Conservation (phyloP, 164 flowering plant species). For the Stephania yunnanensis region DNA sequence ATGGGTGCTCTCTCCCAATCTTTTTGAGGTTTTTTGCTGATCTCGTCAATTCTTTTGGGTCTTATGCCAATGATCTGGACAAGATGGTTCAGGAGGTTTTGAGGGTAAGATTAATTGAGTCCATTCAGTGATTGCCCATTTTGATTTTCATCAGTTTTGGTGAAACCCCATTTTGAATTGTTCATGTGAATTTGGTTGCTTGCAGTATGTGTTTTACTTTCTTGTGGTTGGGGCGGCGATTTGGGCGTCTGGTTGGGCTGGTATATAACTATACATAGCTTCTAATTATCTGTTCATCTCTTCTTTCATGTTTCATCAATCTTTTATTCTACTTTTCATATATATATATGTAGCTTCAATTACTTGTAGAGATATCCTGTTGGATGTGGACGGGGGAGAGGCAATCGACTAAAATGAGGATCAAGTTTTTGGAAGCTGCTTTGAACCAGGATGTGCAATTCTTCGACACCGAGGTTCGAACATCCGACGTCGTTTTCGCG, state of each 20-base stretch:
- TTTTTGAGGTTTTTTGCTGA: slow-evolving; percentile 98
- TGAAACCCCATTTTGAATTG: slow-evolving; percentile 8
- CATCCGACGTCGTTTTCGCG: slow-evolving; percentile 88
- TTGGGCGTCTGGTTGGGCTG: slow-evolving; percentile 99
- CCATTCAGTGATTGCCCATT: background rate
- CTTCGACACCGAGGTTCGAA: slow-evolving; percentile 87
- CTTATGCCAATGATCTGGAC: slow-evolving; percentile 68
- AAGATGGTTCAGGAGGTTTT: slow-evolving; percentile 91
- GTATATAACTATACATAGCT: slow-evolving; percentile 24
- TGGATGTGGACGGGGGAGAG: slow-evolving; percentile 99
- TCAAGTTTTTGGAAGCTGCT: slow-evolving; percentile 85
- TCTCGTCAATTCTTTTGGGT: slow-evolving; percentile 95
- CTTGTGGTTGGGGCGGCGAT: slow-evolving; percentile 95
- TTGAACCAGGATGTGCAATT: slow-evolving; percentile 86
- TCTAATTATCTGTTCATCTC: background rate
- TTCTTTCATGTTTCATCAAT: background rate
- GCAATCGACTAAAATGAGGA: slow-evolving; percentile 92
- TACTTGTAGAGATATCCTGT: slow-evolving; percentile 81
- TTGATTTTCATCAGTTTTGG: background rate
- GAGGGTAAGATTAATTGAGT: slow-evolving; percentile 42
- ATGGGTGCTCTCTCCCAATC: slow-evolving; percentile 85
- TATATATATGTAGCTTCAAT: slow-evolving; percentile 8
- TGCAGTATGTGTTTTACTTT: slow-evolving; percentile 93
- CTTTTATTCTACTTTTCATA: background rate
- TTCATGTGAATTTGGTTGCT: slow-evolving; percentile 7